Evolutionary conservation across 345 rosid genomes (phyloP).

Genomic region (Euphorbia peplus): DNA sequence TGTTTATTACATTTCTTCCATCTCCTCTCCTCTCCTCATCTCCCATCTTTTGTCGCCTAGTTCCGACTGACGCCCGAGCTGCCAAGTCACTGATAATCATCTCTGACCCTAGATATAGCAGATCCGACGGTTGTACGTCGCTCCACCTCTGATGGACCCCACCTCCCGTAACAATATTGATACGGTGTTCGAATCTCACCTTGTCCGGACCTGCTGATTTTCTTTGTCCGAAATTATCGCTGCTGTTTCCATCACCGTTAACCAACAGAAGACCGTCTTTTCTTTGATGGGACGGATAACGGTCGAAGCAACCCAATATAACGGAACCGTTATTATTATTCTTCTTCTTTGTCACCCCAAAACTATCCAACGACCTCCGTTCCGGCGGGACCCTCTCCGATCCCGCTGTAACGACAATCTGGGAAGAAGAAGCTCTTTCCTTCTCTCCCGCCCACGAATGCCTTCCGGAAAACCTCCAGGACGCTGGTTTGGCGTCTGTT

Average conservation of each 20-base stretch:
- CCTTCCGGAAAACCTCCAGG: conserved; percentile 50
- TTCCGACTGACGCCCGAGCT: conserved; percentile 13
- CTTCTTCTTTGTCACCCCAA: conserved; percentile 23
- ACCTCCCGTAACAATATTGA: conserved; percentile 49
- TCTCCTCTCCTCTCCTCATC: background rate
- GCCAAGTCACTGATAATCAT: conserved; percentile 51
- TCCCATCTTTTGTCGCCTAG: conserved; percentile 12
- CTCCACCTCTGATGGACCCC: conserved; percentile 58
- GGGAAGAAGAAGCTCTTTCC: conserved; percentile 2
- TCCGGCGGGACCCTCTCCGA: conserved; percentile 14
- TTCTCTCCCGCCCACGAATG: conserved; percentile 73
- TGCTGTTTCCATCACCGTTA: background rate
- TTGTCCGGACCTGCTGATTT: background rate
- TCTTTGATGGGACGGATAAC: conserved; percentile 26
- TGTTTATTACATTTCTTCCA: conserved; percentile 53
- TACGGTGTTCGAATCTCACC: conserved; percentile 63
- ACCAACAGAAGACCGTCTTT: conserved; percentile 59
- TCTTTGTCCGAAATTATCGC: background rate
- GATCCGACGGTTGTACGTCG: conserved; percentile 73
- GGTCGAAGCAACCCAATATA: conserved; percentile 48
- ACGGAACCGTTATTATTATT: conserved; percentile 25
- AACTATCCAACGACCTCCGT: conserved; percentile 58
- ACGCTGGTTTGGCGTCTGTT: too few relatives aligned
- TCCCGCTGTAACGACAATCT: background rate
- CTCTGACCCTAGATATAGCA: conserved; percentile 62